Conservation (phyloP, 2,329 filamentous ascomycete genomes). For the Sclerotinia glacialis region DNA sequence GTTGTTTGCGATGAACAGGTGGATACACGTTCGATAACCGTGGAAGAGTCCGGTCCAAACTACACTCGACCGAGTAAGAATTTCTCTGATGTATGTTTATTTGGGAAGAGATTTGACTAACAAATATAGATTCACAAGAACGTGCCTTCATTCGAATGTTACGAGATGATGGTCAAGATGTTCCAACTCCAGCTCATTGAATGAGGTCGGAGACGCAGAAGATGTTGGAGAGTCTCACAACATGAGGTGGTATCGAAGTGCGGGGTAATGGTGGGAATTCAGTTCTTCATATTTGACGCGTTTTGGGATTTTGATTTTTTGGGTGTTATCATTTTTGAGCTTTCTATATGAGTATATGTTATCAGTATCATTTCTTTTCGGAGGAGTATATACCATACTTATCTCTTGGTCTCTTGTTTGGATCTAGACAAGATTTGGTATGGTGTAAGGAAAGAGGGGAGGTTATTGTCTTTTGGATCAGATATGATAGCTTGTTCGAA, state of each 20-base stretch:
- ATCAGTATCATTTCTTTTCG: background rate
- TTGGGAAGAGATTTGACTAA: constrained; percentile 24
- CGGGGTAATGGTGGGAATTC: constrained; percentile 5
- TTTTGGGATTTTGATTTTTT: background rate
- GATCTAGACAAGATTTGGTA: background rate
- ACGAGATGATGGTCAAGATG: constrained; percentile 34
- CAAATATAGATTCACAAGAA: constrained; percentile 31
- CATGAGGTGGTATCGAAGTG: constrained; percentile 14
- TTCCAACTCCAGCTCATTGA: constrained; percentile 24
- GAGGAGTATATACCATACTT: constrained; percentile 4
- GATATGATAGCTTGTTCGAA: background rate
- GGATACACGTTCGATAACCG: constrained; percentile 34
- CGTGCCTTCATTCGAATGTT: constrained; percentile 34
- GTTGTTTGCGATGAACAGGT: constrained; percentile 33
- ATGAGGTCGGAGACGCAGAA: background rate
- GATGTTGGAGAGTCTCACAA: constrained; percentile 13
- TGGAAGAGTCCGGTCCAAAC: constrained; percentile 29
- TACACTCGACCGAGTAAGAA: constrained; percentile 34
- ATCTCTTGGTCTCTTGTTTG: constrained; percentile 6
- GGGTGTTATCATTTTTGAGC: background rate
- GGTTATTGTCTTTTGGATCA: background rate
- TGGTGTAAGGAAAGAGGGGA: background rate
- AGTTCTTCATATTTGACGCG: background rate
- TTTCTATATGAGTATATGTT: background rate
- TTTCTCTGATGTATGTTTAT: background rate